These are phyloP conservation scores for Nidularia sp. DNA, from an alignment of 768 basidiomycete species.

Conservation along the genomic window DNA sequence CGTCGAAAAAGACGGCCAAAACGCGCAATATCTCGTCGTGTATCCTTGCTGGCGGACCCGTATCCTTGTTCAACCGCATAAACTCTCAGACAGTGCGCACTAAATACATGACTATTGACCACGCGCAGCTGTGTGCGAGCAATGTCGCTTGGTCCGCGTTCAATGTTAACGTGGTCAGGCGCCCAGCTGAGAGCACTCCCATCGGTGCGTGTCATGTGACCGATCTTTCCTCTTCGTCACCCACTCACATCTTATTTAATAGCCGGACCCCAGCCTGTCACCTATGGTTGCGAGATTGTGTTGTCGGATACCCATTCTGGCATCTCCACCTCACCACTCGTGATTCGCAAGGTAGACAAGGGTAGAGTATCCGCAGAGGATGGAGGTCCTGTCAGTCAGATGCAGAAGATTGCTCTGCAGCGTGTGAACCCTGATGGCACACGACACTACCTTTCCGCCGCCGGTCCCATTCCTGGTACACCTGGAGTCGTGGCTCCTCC, in stretches of 20 bases:
- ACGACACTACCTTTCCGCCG: conserved; percentile 85
- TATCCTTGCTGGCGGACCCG: conserved; percentile 84
- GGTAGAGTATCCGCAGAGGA: conserved; percentile 83
- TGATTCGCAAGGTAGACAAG: conserved; percentile 92
- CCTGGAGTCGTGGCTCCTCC: conserved; percentile 64
- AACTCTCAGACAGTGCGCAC: conserved; percentile 96
- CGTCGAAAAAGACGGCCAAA: conserved; percentile 95
- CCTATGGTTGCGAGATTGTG: conserved; percentile 87
- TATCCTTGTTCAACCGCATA: conserved; percentile 93
- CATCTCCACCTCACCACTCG: conserved; percentile 78
- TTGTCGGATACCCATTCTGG: conserved; percentile 83
- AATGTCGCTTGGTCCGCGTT: conserved; percentile 93
- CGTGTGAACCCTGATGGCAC: conserved; percentile 78
- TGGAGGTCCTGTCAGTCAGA: conserved; percentile 90
- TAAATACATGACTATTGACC: conserved; percentile 95
- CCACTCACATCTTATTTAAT: conserved; percentile 30
- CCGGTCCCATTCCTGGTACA: conserved; percentile 79
- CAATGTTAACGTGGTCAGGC: conserved; percentile 84
- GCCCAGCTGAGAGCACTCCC: conserved; percentile 59
- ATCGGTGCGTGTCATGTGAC: conserved; percentile 67
- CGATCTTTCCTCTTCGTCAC: conserved; percentile 22
- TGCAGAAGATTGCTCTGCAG: conserved; percentile 94
- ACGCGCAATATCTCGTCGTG: conserved; percentile 89
- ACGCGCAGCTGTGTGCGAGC: conserved; percentile 79
- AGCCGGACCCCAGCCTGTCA: conserved; percentile 79